Percentiles rank a stretch among this genome's conserved stretches.
Conservation (phyloP, 129 eudicot genomes). For the Rutidosis leptorrhynchoides region DNA sequence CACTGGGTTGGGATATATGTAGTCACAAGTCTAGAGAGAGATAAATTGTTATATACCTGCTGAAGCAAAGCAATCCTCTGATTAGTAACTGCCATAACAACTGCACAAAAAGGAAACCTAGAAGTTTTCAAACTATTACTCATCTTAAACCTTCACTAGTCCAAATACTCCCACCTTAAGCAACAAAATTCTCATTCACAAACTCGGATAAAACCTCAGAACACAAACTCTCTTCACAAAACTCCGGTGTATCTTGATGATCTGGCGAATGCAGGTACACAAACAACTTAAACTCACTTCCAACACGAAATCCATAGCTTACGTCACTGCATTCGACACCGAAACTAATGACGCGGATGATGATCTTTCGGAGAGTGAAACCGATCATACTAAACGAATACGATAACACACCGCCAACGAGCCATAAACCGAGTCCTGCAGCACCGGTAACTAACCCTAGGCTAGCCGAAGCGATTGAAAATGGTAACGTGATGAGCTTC, state of each 20-base stretch:
- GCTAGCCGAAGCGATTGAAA: constrained; percentile 77
- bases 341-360: constrained; percentile 42
- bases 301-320: constrained; percentile 68
- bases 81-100: constrained; percentile 92
- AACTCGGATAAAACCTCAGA: constrained; percentile 56
- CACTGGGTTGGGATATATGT: background rate
- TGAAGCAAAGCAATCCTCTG: constrained; percentile 89
- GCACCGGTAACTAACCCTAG: constrained; percentile 86
- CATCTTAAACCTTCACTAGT: constrained; percentile 93
- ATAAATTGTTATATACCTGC: constrained; percentile 53
- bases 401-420: constrained; percentile 75
- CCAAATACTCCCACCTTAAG: constrained; percentile 92
- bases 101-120: constrained; percentile 90
- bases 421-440: constrained; percentile 81
- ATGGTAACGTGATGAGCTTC: constrained; percentile 73
- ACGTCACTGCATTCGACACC: constrained; percentile 56
- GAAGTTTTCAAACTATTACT: constrained; percentile 94
- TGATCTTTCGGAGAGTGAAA: constrained; percentile 30
- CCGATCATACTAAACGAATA: constrained; percentile 69
- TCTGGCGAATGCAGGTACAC: constrained; percentile 96
- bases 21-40: background rate
- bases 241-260: constrained; percentile 69
- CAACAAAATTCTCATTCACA: constrained; percentile 82
- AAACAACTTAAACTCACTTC: constrained; percentile 63
- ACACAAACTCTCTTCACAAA: constrained; percentile 69